phyloP scores from a whole-genome alignment of 1,139 yeast genomes.

The Nakaseomyces delphensis region DNA sequence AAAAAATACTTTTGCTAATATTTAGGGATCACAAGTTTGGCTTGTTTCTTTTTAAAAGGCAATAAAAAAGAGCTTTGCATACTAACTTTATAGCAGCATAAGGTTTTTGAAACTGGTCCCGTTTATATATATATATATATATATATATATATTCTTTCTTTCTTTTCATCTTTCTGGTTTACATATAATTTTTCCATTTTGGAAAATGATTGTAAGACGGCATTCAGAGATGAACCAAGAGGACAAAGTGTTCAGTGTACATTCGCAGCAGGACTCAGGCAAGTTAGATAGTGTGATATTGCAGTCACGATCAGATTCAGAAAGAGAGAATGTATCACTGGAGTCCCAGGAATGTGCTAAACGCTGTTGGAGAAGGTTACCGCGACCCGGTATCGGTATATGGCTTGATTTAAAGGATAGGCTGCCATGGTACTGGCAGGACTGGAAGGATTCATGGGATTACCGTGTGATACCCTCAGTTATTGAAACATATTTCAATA shows the following conservation, averaged over 20 bases:
- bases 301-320: not conserved
- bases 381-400: conserved; percentile 29
- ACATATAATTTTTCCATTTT: not conserved
- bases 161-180: too few relatives aligned
- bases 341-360: not conserved
- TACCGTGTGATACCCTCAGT: conserved; percentile 87
- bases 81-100: too few relatives aligned
- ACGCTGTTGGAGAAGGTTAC: conserved; percentile 13
- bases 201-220: conserved; percentile 1
- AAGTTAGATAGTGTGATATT: not conserved
- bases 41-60: too few relatives aligned
- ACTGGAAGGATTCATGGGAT: conserved; percentile 74
- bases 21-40: too few relatives aligned
- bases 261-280: not conserved
- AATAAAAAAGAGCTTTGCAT: too few relatives aligned
- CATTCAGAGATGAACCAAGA: conserved; percentile 3
- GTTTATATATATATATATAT: not conserved
- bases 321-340: not conserved
- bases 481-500: conserved; percentile 76
- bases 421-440: conserved; percentile 60
- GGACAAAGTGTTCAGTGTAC: not conserved
- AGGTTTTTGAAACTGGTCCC: too few relatives aligned
- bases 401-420: conserved; percentile 31
- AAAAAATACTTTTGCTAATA: too few relatives aligned
- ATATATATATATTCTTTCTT: not conserved